phyloP scores from a whole-genome alignment of 805 yeast species.

The Myxozyma vanderwaltii region DNA sequence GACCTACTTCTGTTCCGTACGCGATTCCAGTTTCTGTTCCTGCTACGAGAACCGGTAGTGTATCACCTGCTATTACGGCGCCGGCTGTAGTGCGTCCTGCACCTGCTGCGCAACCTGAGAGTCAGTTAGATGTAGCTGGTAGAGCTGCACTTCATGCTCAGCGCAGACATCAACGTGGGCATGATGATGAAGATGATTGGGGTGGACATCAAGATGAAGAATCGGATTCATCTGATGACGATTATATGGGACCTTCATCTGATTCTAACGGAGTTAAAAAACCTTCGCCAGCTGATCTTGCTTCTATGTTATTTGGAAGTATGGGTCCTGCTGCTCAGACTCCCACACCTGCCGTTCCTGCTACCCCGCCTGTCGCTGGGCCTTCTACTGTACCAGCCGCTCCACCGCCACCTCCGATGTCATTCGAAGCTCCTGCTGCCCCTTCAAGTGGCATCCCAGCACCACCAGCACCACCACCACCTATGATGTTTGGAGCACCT shows the following conservation, averaged over 20 bases:
- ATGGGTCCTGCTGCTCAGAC: constrained; percentile 42
- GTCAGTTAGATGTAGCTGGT: constrained; percentile 18
- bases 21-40: constrained; percentile 9
- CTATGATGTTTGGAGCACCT: constrained; percentile 40
- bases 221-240: constrained; percentile 41
- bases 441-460: constrained; percentile 34
- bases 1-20: constrained; percentile 10
- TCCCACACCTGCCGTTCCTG: too few relatives aligned
- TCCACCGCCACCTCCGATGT: too few relatives aligned
- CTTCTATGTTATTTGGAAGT: constrained; percentile 48
- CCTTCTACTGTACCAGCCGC: too few relatives aligned
- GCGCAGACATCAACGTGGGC: constrained; percentile 37
- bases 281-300: constrained; percentile 45
- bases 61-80: neutral
- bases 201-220: constrained; percentile 28
- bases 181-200: constrained; percentile 42
- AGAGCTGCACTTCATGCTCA: constrained; percentile 39
- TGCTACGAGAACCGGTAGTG: neutral
- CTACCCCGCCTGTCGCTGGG: too few relatives aligned
- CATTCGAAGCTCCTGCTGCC: too few relatives aligned
- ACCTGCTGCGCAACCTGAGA: neutral
- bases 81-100: constrained; percentile 8
- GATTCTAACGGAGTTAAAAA: constrained; percentile 38
- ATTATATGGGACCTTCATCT: constrained; percentile 18
- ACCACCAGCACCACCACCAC: constrained; percentile 46